phyloP scores from a whole-genome alignment of 2,329 filamentous ascomycete genomes.

The Botrytis elliptica region DNA sequence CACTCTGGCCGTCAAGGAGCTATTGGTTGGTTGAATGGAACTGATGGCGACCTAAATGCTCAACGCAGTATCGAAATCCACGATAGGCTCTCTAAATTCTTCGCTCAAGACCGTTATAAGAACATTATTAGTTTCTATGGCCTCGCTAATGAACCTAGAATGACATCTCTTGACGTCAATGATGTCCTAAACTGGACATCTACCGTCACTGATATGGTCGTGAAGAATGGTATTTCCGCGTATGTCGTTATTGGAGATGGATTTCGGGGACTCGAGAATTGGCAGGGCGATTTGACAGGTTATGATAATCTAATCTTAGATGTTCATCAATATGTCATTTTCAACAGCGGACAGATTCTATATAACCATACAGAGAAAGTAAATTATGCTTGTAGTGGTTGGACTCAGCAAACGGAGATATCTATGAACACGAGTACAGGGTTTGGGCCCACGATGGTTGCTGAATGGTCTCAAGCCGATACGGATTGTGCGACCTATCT shows the following conservation, averaged over 20 bases:
- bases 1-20: conserved; percentile 81
- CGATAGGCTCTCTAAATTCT: conserved; percentile 84
- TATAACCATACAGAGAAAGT: conserved; percentile 82
- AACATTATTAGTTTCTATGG: conserved; percentile 93
- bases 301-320: conserved; percentile 80
- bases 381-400: conserved; percentile 81
- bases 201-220: conserved; percentile 69
- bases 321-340: conserved; percentile 97
- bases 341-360: conserved; percentile 84
- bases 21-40: conserved; percentile 90
- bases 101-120: conserved; percentile 87
- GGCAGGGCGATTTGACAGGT: conserved; percentile 77
- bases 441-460: conserved; percentile 91
- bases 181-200: conserved; percentile 79
- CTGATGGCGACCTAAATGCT: conserved; percentile 73
- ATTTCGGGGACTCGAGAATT: conserved; percentile 86
- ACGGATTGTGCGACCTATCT: conserved; percentile 87
- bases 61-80: conserved; percentile 85
- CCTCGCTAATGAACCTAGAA: conserved; percentile 89
- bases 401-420: conserved; percentile 74
- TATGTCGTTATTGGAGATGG: conserved; percentile 88
- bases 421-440: conserved; percentile 73
- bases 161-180: conserved; percentile 65
- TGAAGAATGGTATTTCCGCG: conserved; percentile 71
- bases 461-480: conserved; percentile 97